Conservation (phyloP, 345 rosid species). For the Eucalyptus curtisii region DNA sequence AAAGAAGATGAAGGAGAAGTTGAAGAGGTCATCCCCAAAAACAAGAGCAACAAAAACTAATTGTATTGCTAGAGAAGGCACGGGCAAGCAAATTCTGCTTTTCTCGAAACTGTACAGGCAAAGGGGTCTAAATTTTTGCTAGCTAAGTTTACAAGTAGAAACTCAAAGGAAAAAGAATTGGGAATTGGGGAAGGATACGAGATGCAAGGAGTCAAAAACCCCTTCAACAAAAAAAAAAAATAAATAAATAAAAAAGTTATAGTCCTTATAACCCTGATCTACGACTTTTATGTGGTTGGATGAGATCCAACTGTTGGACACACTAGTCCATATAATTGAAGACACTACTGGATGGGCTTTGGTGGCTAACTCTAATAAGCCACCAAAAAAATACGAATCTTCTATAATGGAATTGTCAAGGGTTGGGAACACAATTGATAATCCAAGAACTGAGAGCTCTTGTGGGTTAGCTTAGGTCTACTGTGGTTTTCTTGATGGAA, state of each 20-base stretch:
- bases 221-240: no score
- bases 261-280: no score
- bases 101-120: fast-evolving
- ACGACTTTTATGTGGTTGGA: background rate
- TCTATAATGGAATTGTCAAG: background rate
- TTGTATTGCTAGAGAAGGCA: background rate
- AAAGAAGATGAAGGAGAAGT: background rate
- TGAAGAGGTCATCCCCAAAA: background rate
- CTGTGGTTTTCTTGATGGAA: background rate
- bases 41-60: background rate
- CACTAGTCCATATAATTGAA: background rate
- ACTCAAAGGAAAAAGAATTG: no score
- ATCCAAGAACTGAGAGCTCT: background rate
- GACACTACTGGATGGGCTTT: background rate
- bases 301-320: background rate
- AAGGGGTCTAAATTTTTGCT: background rate
- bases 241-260: background rate
- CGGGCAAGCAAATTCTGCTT: background rate
- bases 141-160: background rate
- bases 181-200: background rate
- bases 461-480: background rate
- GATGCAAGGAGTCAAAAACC: background rate
- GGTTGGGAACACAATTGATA: background rate
- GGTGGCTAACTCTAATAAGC: background rate
- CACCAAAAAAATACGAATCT: background rate